Evolutionary conservation across 192 early-diverging fungal species (phyloP).

Genomic region (Allomyces javanicus): DNA sequence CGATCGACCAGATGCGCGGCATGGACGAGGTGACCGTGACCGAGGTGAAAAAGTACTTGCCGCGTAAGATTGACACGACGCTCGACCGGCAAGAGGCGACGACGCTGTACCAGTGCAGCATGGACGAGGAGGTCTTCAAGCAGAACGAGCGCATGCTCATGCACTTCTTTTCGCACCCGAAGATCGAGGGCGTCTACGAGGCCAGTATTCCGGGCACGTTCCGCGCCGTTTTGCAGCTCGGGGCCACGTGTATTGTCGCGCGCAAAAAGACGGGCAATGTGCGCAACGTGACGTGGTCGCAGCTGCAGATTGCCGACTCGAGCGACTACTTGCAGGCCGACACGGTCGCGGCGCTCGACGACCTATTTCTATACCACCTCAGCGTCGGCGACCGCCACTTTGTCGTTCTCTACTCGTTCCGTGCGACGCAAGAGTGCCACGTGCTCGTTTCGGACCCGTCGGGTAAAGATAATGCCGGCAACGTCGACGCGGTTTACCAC

Average conservation of each 20-base stretch:
- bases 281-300: neutral
- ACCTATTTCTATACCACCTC: constrained; percentile 62
- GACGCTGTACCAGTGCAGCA: constrained; percentile 59
- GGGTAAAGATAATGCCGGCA: neutral
- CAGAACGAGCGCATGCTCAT: constrained; percentile 51
- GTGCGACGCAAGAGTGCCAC: neutral
- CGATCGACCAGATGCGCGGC: constrained; percentile 9
- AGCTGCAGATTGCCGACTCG: neutral
- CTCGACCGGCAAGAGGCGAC: constrained; percentile 28
- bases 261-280: constrained; percentile 2
- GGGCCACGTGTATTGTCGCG: constrained; percentile 30
- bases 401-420: neutral
- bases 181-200: constrained; percentile 88
- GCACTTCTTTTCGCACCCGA: constrained; percentile 64
- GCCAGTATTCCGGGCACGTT: constrained; percentile 60
- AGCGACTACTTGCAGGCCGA: constrained; percentile 3
- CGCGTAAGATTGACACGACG: neutral
- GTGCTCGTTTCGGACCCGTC: neutral
- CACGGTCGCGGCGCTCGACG: constrained; percentile 23
- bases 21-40: neutral
- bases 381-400: constrained; percentile 1
- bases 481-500: neutral
- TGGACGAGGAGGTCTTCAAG: constrained; percentile 61
- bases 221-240: constrained; percentile 61
- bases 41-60: neutral